Percentiles rank a stretch among this genome's conserved stretches.
These are phyloP conservation scores for Globisporangium canariense DNA, from an alignment of 352 stramenopile species.

Conservation along the genomic window DNA sequence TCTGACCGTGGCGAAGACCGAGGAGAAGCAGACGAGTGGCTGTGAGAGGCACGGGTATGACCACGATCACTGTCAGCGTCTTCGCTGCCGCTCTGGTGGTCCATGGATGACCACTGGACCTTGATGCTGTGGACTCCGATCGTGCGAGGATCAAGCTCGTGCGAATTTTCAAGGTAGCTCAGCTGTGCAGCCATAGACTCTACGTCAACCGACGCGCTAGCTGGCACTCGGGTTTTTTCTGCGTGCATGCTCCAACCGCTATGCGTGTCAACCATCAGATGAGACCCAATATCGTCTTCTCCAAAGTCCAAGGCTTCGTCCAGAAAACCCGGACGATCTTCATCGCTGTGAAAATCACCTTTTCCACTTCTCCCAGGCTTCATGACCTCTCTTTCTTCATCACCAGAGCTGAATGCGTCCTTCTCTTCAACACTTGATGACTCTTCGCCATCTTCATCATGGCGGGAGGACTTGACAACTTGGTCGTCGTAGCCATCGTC, in stretches of 20 bases:
- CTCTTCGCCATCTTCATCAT: neutral
- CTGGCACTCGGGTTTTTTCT: conserved; percentile 6
- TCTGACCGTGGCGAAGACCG: conserved; percentile 3
- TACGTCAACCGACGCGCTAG: neutral
- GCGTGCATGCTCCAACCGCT: neutral
- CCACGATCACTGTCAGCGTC: neutral
- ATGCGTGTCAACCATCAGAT: neutral
- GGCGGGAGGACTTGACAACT: neutral
- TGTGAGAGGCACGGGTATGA: neutral
- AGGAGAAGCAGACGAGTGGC: neutral
- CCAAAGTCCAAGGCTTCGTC: neutral
- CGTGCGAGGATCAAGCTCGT: conserved; percentile 31
- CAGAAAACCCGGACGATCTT: neutral
- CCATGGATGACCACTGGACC: conserved; percentile 29
- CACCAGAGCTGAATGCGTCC: neutral
- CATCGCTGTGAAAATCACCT: neutral
- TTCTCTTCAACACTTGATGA: neutral
- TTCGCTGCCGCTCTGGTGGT: neutral
- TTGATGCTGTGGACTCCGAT: conserved; percentile 58
- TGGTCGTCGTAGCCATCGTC: neutral
- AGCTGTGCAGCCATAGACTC: neutral
- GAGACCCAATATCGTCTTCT: neutral
- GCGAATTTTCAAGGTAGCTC: neutral
- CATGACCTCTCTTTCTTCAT: neutral
- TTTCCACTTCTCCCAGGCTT: neutral